phyloP scores from a whole-genome alignment of 257 asterid species.

The Solanum tarijense region DNA sequence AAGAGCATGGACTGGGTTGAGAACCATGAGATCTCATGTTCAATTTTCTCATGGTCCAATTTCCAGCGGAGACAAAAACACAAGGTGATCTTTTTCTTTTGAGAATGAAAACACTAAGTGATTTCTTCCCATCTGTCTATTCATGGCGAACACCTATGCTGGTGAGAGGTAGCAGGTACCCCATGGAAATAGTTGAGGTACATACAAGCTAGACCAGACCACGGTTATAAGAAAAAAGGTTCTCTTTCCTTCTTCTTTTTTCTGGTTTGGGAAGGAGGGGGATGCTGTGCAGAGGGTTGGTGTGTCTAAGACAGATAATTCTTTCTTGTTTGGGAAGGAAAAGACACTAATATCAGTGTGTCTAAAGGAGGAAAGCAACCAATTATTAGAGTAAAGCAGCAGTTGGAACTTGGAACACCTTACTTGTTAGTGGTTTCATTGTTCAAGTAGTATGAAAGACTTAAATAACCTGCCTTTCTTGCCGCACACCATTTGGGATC shows the following conservation, averaged over 20 bases:
- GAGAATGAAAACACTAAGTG: background rate
- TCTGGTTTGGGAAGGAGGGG: background rate
- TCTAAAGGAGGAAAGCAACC: background rate
- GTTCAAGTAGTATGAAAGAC: background rate
- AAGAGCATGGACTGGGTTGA: background rate
- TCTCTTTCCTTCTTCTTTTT: background rate
- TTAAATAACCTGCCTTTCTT: background rate
- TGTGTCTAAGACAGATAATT: background rate
- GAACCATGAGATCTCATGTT: background rate
- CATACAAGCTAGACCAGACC: background rate
- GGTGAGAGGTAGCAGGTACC: background rate
- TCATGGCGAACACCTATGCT: background rate
- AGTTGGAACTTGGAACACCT: background rate
- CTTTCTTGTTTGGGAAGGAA: background rate
- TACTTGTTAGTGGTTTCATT: background rate
- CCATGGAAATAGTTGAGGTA: background rate
- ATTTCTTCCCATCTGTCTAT: background rate
- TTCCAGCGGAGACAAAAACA: background rate
- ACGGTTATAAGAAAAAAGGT: background rate
- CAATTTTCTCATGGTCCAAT: background rate
- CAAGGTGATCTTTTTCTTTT: background rate
- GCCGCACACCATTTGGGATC: background rate
- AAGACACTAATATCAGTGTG: background rate
- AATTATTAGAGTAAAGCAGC: background rate
- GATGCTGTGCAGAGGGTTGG: background rate